Evolutionary conservation across 495 filamentous ascomycete species (phyloP).

Genomic region (Sordaria brevicollis): DNA sequence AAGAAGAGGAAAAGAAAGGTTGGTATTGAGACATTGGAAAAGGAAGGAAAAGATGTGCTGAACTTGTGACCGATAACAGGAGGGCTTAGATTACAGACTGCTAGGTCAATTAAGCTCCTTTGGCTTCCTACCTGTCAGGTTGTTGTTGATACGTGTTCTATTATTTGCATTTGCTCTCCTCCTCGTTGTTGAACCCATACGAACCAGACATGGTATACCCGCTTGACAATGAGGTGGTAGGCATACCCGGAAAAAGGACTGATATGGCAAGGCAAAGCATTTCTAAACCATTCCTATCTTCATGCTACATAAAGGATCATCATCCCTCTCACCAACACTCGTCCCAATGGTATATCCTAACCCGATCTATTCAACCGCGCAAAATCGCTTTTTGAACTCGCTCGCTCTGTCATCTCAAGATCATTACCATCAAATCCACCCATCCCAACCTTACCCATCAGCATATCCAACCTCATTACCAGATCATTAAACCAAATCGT

Average conservation of each 20-base stretch:
- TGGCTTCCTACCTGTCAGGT: not conserved
- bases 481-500: not conserved
- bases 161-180: not conserved
- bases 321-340: not conserved
- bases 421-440: not conserved
- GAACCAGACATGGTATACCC: not conserved
- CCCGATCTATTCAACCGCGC: not conserved
- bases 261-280: not conserved
- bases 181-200: not conserved
- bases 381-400: not conserved
- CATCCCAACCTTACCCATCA: not conserved
- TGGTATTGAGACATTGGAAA: not conserved
- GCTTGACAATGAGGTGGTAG: not conserved
- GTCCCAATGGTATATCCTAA: not conserved
- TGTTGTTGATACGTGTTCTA: not conserved
- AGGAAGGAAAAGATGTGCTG: not conserved
- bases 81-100: not conserved
- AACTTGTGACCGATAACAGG: not conserved
- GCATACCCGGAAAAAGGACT: not conserved
- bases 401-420: not conserved
- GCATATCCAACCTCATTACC: not conserved
- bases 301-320: not conserved
- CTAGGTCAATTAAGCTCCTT: not conserved
- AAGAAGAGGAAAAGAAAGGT: not conserved
- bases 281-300: not conserved